Conservation (phyloP, 2,329 filamentous ascomycete genomes). For the Fusarium protoensiforme region DNA sequence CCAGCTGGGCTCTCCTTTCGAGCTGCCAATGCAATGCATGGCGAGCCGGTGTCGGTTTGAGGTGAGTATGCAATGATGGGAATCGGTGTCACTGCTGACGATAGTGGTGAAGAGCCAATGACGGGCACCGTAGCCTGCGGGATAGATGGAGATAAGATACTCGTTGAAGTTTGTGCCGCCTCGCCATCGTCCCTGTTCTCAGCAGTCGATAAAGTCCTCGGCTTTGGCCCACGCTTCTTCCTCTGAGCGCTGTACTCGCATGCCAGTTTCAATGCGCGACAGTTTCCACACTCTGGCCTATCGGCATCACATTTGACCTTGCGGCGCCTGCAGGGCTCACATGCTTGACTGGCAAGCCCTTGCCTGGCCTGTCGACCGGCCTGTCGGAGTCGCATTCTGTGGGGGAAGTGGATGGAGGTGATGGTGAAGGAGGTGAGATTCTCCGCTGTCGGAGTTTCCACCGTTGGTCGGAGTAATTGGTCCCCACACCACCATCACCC, state of each 20-base stretch:
- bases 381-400: constrained; percentile 11
- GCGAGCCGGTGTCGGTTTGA: not conserved
- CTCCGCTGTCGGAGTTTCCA: not conserved
- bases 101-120: not conserved
- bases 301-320: constrained; percentile 19
- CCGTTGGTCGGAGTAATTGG: not conserved
- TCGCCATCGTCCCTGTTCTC: not conserved
- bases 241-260: constrained; percentile 12
- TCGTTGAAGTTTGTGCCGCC: not conserved
- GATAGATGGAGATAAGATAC: not conserved
- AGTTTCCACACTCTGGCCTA: constrained; percentile 7
- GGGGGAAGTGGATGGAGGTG: not conserved
- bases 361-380: not conserved
- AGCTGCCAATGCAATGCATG: not conserved
- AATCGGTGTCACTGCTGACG: not conserved
- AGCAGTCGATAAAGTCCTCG: not conserved
- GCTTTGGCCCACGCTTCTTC: constrained; percentile 21
- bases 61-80: not conserved
- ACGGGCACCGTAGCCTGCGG: not conserved
- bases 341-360: constrained; percentile 5
- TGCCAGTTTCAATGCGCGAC: not conserved
- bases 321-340: constrained; percentile 15
- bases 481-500: not conserved
- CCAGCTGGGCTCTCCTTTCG: not conserved
- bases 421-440: not conserved